phyloP scores from a whole-genome alignment of 2,329 filamentous ascomycete species.

The Botrytis byssoidea region DNA sequence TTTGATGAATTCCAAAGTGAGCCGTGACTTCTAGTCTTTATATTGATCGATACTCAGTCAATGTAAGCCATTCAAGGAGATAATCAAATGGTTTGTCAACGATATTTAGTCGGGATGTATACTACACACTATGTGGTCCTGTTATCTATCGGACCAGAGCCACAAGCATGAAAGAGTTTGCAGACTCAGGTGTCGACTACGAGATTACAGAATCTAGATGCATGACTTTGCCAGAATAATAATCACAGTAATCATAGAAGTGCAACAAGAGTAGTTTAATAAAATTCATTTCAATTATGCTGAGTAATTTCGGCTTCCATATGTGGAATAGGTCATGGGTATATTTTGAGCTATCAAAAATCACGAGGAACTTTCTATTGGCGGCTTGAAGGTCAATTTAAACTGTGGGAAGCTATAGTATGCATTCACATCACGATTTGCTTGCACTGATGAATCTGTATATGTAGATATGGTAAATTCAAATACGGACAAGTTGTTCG shows the following conservation, averaged over 20 bases:
- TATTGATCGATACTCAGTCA: too few species aligned
- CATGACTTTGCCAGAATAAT: too few species aligned
- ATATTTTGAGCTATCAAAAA: neutral
- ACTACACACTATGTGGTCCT: neutral
- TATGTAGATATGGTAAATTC: neutral
- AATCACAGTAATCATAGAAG: too few species aligned
- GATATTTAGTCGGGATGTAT: neutral
- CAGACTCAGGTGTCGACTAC: neutral
- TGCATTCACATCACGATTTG: neutral
- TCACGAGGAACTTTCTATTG: neutral
- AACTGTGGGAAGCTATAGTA: neutral
- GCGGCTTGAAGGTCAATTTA: neutral
- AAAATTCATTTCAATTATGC: too few species aligned
- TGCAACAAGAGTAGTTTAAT: too few species aligned
- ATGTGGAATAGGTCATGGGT: neutral
- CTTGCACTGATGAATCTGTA: fast-evolving
- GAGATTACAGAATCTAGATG: neutral
- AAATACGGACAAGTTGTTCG: neutral
- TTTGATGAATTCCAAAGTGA: too few species aligned
- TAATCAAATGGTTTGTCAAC: fast-evolving
- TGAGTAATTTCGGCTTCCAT: too few species aligned
- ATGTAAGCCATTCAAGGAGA: neutral
- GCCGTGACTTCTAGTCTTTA: too few species aligned
- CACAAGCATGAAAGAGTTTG: too few species aligned
- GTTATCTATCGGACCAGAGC: neutral